A percentile compares a stretch with the other conserved stretches of the same genome.
Conservation (phyloP, 2,329 filamentous ascomycete species). For the Chalara sp. region DNA sequence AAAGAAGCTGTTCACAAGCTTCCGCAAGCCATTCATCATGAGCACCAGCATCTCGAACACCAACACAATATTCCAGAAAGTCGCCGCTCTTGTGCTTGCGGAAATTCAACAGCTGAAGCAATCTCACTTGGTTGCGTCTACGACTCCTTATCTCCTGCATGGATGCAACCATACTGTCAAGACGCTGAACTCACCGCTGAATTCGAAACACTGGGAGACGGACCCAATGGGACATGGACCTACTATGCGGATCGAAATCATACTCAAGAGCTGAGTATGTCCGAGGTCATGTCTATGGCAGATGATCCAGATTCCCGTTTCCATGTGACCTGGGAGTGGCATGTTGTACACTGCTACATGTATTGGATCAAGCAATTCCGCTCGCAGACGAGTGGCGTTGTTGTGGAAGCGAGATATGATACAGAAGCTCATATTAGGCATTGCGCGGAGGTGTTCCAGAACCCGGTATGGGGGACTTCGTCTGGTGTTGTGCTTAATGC, state of each 20-base stretch:
- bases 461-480: not conserved
- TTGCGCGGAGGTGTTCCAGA: conserved; percentile 11
- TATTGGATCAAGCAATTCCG: conserved; percentile 28
- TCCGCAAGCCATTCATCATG: not conserved
- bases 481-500: conserved; percentile 1
- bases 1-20: not conserved
- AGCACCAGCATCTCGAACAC: not conserved
- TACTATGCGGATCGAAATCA: conserved; percentile 27
- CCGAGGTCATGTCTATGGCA: conserved; percentile 15
- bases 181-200: conserved; percentile 28
- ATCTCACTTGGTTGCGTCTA: conserved; percentile 24
- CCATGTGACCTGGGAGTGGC: conserved; percentile 23
- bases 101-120: conserved; percentile 24
- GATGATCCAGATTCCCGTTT: conserved; percentile 12
- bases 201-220: conserved; percentile 26
- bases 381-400: conserved; percentile 6
- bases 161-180: conserved; percentile 29
- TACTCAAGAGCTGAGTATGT: conserved; percentile 12
- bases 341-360: conserved; percentile 27
- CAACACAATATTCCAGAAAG: not conserved
- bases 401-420: conserved; percentile 21
- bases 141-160: conserved; percentile 29
- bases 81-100: conserved; percentile 18
- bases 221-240: conserved; percentile 24
- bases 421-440: conserved; percentile 8